Percentiles rank a stretch among this genome's conserved stretches.
These are phyloP conservation scores for peach (Prunus persica) DNA, from an alignment of 306 rosid species.

Conservation along the genomic window Prunus_persica_NCBIv2 NC_034014.1:8301001-8301500, in stretches of 20 bases:
- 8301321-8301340: conserved; percentile 33
- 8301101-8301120: not conserved
- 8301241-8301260: not conserved
- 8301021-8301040: not conserved
- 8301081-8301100: not conserved
- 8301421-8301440: conserved; percentile 88
- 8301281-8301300: not conserved
- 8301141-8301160: not conserved
- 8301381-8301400: conserved; percentile 84
- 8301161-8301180: not conserved
- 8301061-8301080: not conserved
- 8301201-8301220: not conserved
- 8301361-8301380: conserved; percentile 91
- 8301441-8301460: conserved; percentile 83
- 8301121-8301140: too few relatives aligned
- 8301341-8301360: conserved; percentile 37
- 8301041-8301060: not conserved
- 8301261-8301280: conserved; percentile 1
- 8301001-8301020: not conserved
- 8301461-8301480: conserved; percentile 92
- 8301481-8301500: conserved; percentile 95
- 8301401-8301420: conserved; percentile 53
- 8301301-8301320: conserved; percentile 3
- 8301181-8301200: not conserved
- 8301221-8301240: not conserved